These are phyloP conservation scores for Penicillium sp. DNA, from an alignment of 2,329 filamentous ascomycete species.

Conservation along the genomic window DNA sequence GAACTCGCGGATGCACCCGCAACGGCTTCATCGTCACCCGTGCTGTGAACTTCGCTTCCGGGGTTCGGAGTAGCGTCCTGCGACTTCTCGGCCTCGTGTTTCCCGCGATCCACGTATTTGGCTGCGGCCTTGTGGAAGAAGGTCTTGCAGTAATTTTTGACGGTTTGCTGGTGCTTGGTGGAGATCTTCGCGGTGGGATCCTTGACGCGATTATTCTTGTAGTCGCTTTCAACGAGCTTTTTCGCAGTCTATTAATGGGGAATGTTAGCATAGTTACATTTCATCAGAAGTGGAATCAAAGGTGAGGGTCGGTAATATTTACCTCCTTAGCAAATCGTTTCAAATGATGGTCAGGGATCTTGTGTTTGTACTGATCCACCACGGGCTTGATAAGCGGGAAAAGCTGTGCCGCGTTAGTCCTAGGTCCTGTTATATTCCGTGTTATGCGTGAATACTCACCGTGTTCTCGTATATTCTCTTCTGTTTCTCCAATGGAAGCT, in stretches of 20 bases:
- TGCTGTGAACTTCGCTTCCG: conserved; percentile 10
- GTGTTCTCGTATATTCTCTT: conserved; percentile 94
- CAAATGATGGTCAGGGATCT: conserved; percentile 70
- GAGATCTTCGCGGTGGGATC: conserved; percentile 64
- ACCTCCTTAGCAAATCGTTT: conserved; percentile 59
- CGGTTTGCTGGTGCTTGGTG: conserved; percentile 68
- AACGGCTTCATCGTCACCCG: conserved; percentile 33
- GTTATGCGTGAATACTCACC: conserved; percentile 46
- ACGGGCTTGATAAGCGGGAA: conserved; percentile 78
- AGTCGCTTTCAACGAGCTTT: conserved; percentile 84
- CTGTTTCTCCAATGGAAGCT: conserved; percentile 59
- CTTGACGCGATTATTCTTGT: conserved; percentile 75
- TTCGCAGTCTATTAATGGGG: conserved; percentile 54
- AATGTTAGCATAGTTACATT: not conserved
- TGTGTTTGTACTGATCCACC: conserved; percentile 75
- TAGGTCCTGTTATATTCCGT: not conserved
- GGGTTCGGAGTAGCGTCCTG: conserved; percentile 17
- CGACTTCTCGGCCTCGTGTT: conserved; percentile 49
- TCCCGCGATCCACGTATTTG: conserved; percentile 63
- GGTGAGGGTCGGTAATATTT: not conserved
- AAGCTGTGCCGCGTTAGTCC: conserved; percentile 47
- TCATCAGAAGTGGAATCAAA: conserved; percentile 11
- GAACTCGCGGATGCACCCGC: conserved; percentile 37
- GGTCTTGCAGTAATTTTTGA: conserved; percentile 73
- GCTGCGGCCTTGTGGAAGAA: conserved; percentile 78